Evolutionary conservation across 768 basidiomycete species (phyloP).

Genomic region (Lyophyllum semitale): DNA sequence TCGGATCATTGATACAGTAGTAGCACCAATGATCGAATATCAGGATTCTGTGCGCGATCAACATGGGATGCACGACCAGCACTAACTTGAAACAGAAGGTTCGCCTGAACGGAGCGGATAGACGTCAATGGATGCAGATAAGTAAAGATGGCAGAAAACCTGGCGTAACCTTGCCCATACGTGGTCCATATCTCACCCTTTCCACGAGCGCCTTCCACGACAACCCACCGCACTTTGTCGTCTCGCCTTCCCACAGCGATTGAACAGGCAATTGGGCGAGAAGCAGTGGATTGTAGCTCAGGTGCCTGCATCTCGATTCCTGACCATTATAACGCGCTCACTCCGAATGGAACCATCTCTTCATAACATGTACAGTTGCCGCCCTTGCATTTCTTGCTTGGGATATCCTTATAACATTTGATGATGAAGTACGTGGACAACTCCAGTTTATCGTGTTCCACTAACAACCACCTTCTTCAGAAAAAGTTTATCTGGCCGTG

Average conservation of each 20-base stretch:
- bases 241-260: neutral
- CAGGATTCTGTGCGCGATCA: too few species aligned
- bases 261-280: constrained; percentile 1
- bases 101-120: too few species aligned
- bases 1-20: too few species aligned
- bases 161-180: neutral
- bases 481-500: constrained; percentile 43
- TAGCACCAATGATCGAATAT: too few species aligned
- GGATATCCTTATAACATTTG: constrained; percentile 41
- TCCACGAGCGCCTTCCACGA: neutral
- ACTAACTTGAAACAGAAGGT: too few species aligned
- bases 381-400: constrained; percentile 39
- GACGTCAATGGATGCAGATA: too few species aligned
- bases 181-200: neutral
- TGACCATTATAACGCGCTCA: neutral
- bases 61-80: too few species aligned
- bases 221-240: neutral
- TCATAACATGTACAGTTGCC: constrained; percentile 30
- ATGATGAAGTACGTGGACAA: constrained; percentile 35
- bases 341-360: neutral
- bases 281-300: constrained; percentile 8
- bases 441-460: neutral
- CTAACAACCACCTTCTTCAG: constrained; percentile 19
- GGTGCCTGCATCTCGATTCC: neutral
- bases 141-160: too few species aligned